These are phyloP conservation scores for Dioscorea zingiberensis DNA, from an alignment of 106 monocot genomes.

Conservation along the genomic window DNA sequence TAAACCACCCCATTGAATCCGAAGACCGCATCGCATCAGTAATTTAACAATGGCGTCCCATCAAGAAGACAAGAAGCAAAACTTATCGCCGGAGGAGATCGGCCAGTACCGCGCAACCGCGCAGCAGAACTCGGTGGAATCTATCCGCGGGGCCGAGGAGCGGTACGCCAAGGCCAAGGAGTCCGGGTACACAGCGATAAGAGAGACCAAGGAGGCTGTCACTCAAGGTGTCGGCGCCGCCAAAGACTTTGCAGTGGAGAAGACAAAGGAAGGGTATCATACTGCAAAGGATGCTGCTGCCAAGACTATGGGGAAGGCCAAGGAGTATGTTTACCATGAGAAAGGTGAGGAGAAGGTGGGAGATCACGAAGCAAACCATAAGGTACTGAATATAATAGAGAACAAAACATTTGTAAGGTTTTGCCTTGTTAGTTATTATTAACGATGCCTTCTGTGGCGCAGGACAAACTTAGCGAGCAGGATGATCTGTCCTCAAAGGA, in stretches of 20 bases:
- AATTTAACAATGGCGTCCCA: conserved; percentile 33
- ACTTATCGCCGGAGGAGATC: conserved; percentile 45
- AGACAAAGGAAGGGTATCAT: not conserved
- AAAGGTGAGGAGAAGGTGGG: conserved; percentile 13
- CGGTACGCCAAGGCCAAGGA: conserved; percentile 58
- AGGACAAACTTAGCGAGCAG: conserved; percentile 1
- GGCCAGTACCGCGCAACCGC: conserved; percentile 35
- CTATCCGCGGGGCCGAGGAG: conserved; percentile 55
- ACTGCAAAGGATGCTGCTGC: conserved; percentile 14
- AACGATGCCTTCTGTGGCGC: not conserved
- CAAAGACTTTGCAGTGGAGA: conserved; percentile 7
- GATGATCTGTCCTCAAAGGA: not conserved
- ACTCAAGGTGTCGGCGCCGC: conserved; percentile 21
- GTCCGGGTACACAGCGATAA: conserved; percentile 15
- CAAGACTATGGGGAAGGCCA: not conserved
- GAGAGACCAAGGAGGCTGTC: conserved; percentile 42
- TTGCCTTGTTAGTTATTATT: no score
- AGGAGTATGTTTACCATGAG: conserved; percentile 7
- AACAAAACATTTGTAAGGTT: no score
- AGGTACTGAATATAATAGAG: not conserved
- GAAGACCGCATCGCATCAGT: no score
- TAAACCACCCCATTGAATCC: no score
- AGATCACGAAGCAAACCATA: conserved; percentile 1
- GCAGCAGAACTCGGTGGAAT: conserved; percentile 71
- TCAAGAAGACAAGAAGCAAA: conserved; percentile 13